Conservation (phyloP, 2,329 filamentous ascomycete species). For the Ustilaginoidea virens region DNA sequence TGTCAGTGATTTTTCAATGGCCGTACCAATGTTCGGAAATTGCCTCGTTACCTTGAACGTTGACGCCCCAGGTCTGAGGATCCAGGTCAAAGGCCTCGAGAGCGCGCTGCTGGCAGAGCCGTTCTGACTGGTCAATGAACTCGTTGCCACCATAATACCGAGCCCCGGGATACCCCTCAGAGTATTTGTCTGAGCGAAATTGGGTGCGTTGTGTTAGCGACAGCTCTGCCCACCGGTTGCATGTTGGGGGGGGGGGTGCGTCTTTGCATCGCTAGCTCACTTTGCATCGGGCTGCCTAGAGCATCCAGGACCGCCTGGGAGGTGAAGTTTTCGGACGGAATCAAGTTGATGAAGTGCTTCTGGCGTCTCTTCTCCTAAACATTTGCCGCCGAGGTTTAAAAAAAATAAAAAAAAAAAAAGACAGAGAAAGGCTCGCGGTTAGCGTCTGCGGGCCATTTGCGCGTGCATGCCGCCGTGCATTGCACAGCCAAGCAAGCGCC, state of each 20-base stretch:
- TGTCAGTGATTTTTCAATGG: too few species aligned
- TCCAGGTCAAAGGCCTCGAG: slow-evolving; percentile 76
- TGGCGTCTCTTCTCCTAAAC: slow-evolving; percentile 93
- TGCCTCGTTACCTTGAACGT: slow-evolving; percentile 81
- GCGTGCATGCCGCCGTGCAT: too few species aligned
- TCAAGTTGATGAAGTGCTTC: slow-evolving; percentile 96
- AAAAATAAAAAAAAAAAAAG: not conserved
- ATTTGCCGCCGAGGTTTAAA: too few species aligned
- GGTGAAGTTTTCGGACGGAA: slow-evolving; percentile 91
- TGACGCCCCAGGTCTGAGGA: slow-evolving; percentile 85
- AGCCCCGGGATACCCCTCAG: slow-evolving; percentile 91
- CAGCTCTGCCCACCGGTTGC: too few species aligned
- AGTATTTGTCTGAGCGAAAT: slow-evolving; percentile 69
- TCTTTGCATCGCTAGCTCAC: slow-evolving; percentile 27
- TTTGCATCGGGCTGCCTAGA: slow-evolving; percentile 88
- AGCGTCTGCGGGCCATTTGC: too few species aligned
- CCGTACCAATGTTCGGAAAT: too few species aligned
- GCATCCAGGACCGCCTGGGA: slow-evolving; percentile 86
- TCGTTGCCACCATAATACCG: slow-evolving; percentile 96
- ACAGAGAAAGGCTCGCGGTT: not conserved
- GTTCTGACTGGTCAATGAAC: slow-evolving; percentile 83
- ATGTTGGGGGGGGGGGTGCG: not conserved
- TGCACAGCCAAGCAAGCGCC: too few species aligned
- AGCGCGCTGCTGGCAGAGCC: slow-evolving; percentile 78
- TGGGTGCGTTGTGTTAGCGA: too few species aligned